Evolutionary conservation across 805 yeast species (phyloP).

Genomic region (Osmozyma mogii): DNA sequence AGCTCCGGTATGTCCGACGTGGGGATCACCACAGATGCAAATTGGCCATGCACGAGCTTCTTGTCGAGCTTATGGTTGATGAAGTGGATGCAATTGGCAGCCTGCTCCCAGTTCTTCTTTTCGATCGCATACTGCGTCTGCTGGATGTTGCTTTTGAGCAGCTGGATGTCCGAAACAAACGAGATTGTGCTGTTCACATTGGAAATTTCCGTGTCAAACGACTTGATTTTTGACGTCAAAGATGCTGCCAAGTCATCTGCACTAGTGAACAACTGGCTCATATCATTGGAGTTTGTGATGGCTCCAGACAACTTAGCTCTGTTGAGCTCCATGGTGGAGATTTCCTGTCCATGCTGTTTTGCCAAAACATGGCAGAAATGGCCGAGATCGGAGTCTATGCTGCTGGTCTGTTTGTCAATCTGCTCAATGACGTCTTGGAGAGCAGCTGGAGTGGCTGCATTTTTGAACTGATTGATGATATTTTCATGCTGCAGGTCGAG

Average conservation of each 20-base stretch:
- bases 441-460: slow-evolving; percentile 23
- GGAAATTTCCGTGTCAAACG: slow-evolving; percentile 61
- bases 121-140: slow-evolving; percentile 65
- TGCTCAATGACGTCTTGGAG: slow-evolving; percentile 17
- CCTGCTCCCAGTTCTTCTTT: slow-evolving; percentile 63
- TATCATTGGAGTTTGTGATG: slow-evolving; percentile 46
- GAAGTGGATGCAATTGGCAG: slow-evolving; percentile 56
- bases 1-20: slow-evolving; percentile 76
- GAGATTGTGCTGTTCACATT: slow-evolving; percentile 54
- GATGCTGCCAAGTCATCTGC: slow-evolving; percentile 60
- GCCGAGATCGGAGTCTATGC: slow-evolving; percentile 20
- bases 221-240: slow-evolving; percentile 61
- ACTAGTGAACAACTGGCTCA: slow-evolving; percentile 45
- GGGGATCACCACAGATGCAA: slow-evolving; percentile 78
- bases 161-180: slow-evolving; percentile 59
- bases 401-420: slow-evolving; percentile 20
- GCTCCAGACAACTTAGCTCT: slow-evolving; percentile 60
- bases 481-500: too few relatives aligned
- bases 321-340: slow-evolving; percentile 47
- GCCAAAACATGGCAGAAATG: slow-evolving; percentile 17
- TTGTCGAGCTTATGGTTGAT: slow-evolving; percentile 41
- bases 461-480: slow-evolving; percentile 9
- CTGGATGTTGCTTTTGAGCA: slow-evolving; percentile 56
- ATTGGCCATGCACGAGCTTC: slow-evolving; percentile 49
- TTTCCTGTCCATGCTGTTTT: slow-evolving; percentile 27